Base-by-base conservation (phyloP, 140 eudicot species). In the Ambrosia hybrid region DNA sequence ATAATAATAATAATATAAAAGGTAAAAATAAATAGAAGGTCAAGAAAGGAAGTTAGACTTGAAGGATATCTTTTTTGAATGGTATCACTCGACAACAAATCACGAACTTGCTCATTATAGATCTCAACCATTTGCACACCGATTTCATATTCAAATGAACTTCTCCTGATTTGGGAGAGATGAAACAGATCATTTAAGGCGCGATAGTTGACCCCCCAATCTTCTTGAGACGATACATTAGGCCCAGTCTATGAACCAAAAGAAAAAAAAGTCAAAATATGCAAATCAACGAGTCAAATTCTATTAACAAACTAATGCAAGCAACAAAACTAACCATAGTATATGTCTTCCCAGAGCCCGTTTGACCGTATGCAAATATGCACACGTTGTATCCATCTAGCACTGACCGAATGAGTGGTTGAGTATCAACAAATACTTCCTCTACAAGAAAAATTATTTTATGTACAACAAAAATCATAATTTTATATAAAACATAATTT, bases 121-220 rank as follows among this genome's bases (percentile, higher is more conserved):
- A 91, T 91, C 67, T 91, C 97, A 41, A 91, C 95, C 97, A 91
- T 91, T 74, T 91, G 97, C 34, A 91, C 97, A 64, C 96, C 89
- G 56, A 91, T 83, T 76, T 91, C 95, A 80, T 91, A 91, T 14
- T 78, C 74, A 51, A 91, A 62, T 5, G 92, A 91, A 76, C 90
- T 80, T 71, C 78, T 82, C 72, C 96, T 88, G 16, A 83, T 84
- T 77, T 88, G 90, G 0, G 97, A 88, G 78, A 91, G 79, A 66
- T 78, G 85, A 74, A 91, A 91, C 26, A 91, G 83, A 81, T 91
- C 97, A 78, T 91, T 83, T 30, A 91, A 73, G 46, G 97, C 97
- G 55, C 97, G 87, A 67, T 91, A 91, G 73, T 91, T 91, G 70
- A 91, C 97, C n/a, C 97, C 97, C 97, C 95, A 88, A 46, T 88